Evolutionary conservation across 2,329 filamentous ascomycete genomes (phyloP), one percentile per base, ranked within the genome.

Genomic region (Penicillium sp.): DNA sequence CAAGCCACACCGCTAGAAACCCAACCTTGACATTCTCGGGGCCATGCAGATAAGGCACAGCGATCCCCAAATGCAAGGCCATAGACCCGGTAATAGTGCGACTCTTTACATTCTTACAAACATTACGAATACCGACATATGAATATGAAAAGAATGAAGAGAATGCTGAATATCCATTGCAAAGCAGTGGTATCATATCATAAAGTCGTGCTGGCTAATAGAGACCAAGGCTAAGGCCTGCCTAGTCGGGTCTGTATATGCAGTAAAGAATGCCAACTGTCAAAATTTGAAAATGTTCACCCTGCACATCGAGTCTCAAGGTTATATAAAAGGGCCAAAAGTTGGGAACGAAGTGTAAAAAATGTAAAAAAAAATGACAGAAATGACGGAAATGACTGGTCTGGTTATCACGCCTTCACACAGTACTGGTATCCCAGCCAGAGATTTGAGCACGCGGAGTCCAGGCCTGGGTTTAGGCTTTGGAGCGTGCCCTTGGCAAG

Each of bases 341-440:
- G 7, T 7, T 31, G 29, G 31, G 31, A 34, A 34, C 14, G 16
- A 34, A 34, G 16, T 34, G 3, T 11, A 9, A 18, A 32, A 32
- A 18, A 16, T 20, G 18, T 4, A 24, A 24, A 24, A 4, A 6
- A 6, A 24, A 9, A 24, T 24, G 7, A 3, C 8, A 18, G 11
- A 34, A 32, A 18, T 4, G 14, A 34, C 31, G 2, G 31, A 18
- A 36, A 29, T 24, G 31, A 45, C 16, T 34, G 26, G 20, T 18
- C 24, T 23, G n/a, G n/a, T n/a, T n/a, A 26, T 47, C 34, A 47
- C 22, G 57, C 57, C 45, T 54, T 50, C 14, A 63, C 46, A 50
- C 61, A 63, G 42, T 63, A 63, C 48, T 59, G 51, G 48, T 63
- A 63, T 49, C 61, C 64, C 20, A 57, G 53, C 54, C 62, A 60